Evolutionary conservation across 371 early-diverging fungal species (phyloP).

Genomic region (Mortierella sp.): DNA sequence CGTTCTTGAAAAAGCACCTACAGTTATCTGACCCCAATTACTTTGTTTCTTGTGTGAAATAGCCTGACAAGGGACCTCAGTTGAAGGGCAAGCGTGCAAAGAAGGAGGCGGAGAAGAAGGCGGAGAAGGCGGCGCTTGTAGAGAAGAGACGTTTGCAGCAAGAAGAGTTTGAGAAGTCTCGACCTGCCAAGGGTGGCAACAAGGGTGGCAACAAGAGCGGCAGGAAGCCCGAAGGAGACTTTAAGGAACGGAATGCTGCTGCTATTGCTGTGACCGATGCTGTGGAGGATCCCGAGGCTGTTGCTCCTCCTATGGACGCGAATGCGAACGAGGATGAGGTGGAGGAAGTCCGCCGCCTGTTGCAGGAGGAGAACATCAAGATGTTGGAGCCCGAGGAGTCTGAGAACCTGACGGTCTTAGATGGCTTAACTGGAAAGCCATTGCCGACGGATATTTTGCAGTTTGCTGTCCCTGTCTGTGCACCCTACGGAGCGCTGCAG

Average conservation of each 20-base stretch:
- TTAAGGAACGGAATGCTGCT: slow-evolving; percentile 10
- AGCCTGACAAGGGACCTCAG: slow-evolving; percentile 82
- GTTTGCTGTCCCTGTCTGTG: slow-evolving; percentile 96
- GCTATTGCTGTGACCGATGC: neutral
- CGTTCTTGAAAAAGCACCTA: neutral
- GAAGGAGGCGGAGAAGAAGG: slow-evolving; percentile 69
- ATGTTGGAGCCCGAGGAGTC: slow-evolving; percentile 77
- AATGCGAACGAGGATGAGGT: slow-evolving; percentile 61
- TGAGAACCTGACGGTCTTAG: slow-evolving; percentile 77
- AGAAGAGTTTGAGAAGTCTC: slow-evolving; percentile 37
- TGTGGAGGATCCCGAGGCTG: slow-evolving; percentile 17
- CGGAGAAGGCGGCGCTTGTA: slow-evolving; percentile 56
- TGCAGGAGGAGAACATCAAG: slow-evolving; percentile 82
- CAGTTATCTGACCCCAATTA: neutral
- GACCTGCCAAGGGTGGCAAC: slow-evolving; percentile 9
- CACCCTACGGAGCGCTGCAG: slow-evolving; percentile 92
- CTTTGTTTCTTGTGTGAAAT: neutral
- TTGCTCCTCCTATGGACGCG: slow-evolving; percentile 22
- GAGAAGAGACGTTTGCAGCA: slow-evolving; percentile 46
- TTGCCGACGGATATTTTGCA: slow-evolving; percentile 84
- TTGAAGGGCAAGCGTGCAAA: slow-evolving; percentile 81
- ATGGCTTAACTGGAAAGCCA: slow-evolving; percentile 86
- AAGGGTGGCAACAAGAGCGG: slow-evolving; percentile 21
- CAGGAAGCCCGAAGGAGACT: slow-evolving; percentile 19
- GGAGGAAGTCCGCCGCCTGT: slow-evolving; percentile 74